Evolutionary conservation across 2,329 filamentous ascomycete genomes (phyloP).

Genomic region (Pseudocercospora vitis): DNA sequence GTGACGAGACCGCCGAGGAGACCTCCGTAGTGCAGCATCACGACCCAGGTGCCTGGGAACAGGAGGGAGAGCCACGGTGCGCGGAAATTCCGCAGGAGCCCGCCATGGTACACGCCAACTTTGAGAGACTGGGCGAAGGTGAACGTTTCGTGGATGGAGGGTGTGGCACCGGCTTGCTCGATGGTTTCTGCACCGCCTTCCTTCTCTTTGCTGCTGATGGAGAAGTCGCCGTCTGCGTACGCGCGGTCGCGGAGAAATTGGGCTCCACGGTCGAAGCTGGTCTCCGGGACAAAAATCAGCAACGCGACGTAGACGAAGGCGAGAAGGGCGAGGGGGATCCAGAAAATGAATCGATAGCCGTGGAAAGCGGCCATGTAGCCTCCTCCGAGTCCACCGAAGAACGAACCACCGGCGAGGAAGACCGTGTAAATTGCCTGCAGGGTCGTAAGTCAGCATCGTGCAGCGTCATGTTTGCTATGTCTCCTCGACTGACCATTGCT

Average conservation of each 20-base stretch:
- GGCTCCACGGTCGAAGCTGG: constrained; percentile 40
- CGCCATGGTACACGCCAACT: constrained; percentile 39
- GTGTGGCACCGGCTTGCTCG: constrained; percentile 23
- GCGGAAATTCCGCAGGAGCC: constrained; percentile 39
- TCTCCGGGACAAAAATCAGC: constrained; percentile 44
- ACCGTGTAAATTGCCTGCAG: constrained; percentile 44
- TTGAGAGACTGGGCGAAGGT: constrained; percentile 41
- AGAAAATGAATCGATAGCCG: constrained; percentile 44
- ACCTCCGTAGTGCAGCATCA: constrained; percentile 46
- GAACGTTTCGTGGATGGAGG: constrained; percentile 30
- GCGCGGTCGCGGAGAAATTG: constrained; percentile 23
- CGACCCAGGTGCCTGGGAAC: constrained; percentile 45
- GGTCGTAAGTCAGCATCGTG: neutral
- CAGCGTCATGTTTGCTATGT: neutral
- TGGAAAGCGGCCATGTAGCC: constrained; percentile 43
- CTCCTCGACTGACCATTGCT: constrained; percentile 41
- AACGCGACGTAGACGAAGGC: constrained; percentile 37
- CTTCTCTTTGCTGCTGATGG: constrained; percentile 31
- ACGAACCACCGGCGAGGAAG: constrained; percentile 41
- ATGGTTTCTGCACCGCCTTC: constrained; percentile 23
- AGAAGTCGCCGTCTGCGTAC: constrained; percentile 12
- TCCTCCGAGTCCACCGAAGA: constrained; percentile 42
- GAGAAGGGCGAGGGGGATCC: constrained; percentile 42
- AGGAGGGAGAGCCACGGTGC: constrained; percentile 41
- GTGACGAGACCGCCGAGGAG: constrained; percentile 45